Evolutionary conservation across 345 rosid species (phyloP).

Genomic region (Arabidopsis thaliana): TAIR10.1 NC_003075.7:12897501-12898000

Average conservation of each 20-base stretch:
- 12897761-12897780: constrained; percentile 74
- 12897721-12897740: constrained; percentile 26
- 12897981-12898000: constrained; percentile 77
- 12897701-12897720: constrained; percentile 5
- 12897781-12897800: constrained; percentile 65
- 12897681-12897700: constrained; percentile 10
- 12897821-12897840: constrained; percentile 80
- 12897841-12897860: constrained; percentile 2
- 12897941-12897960: constrained; percentile 93
- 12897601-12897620: constrained; percentile 76
- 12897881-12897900: constrained; percentile 4
- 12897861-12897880: constrained; percentile 2
- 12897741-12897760: constrained; percentile 26
- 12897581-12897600: constrained; percentile 71
- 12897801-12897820: constrained; percentile 75
- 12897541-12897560: constrained; percentile 50
- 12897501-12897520: constrained; percentile 24
- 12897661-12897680: background rate
- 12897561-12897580: constrained; percentile 87
- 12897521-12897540: background rate
- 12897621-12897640: background rate
- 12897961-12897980: constrained; percentile 77
- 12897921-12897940: constrained; percentile 70
- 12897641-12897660: background rate
- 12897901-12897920: background rate